Percentiles rank a stretch among this genome's conserved stretches.
Evolutionary conservation across 805 yeast genomes (phyloP).

Genomic region (Yarrowia sp.): DNA sequence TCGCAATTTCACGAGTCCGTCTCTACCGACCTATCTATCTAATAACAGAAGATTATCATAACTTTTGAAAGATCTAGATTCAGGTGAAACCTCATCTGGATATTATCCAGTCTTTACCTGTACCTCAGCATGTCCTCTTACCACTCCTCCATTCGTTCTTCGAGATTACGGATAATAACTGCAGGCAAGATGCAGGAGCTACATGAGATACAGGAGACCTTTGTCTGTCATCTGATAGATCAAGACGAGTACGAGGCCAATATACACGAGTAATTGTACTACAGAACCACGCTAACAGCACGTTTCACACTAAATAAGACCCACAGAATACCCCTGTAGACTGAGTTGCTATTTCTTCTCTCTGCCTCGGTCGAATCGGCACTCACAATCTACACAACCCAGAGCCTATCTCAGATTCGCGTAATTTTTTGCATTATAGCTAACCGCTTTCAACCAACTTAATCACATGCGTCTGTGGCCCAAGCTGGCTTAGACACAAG

Average conservation of each 20-base stretch:
- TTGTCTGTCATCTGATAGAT: neutral
- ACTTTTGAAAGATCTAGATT: too few species aligned
- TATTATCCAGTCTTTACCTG: too few species aligned
- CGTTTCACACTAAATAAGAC: too few species aligned
- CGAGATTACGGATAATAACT: neutral
- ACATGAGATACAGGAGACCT: neutral
- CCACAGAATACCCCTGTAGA: neutral
- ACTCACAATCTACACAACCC: neutral
- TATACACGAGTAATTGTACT: too few species aligned
- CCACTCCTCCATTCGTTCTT: too few species aligned
- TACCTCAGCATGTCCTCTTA: too few species aligned
- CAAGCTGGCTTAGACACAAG: constrained; percentile 30
- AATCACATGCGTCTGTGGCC: constrained; percentile 34
- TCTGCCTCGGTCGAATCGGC: neutral
- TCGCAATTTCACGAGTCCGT: too few species aligned
- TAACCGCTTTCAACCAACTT: constrained; percentile 16
- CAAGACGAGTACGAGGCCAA: too few species aligned
- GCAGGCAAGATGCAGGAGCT: neutral
- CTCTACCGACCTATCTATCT: too few species aligned
- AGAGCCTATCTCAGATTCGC: constrained; percentile 1
- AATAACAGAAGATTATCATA: too few species aligned
- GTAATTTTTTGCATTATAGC: constrained; percentile 1
- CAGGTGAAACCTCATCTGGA: too few species aligned
- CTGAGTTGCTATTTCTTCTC: neutral
- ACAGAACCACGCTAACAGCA: too few species aligned